phyloP scores from a whole-genome alignment of 306 rosid species.

The Quercus robur region DNA sequence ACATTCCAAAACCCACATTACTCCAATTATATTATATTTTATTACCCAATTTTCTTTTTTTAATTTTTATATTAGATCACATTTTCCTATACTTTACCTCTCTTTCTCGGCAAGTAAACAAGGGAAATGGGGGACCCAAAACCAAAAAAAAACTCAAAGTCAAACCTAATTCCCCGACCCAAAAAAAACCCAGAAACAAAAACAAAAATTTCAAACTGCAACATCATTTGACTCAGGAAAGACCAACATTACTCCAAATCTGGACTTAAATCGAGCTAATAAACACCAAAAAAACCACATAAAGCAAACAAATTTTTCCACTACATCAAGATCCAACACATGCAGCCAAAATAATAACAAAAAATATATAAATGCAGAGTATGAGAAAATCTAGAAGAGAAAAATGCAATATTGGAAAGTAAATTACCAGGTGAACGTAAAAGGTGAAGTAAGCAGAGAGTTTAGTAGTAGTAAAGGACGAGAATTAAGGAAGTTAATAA shows the following conservation, averaged over 20 bases:
- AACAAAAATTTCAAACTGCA: background rate
- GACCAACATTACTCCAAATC: slow-evolving; percentile 13
- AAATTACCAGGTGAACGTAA: slow-evolving; percentile 6
- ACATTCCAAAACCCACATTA: background rate
- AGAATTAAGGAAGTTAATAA: slow-evolving; percentile 10
- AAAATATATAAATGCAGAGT: too few relatives aligned
- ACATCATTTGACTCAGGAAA: background rate
- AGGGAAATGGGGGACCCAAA: background rate
- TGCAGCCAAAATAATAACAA: background rate
- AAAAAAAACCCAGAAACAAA: background rate
- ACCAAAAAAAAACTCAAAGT: background rate
- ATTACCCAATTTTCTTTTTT: too few relatives aligned
- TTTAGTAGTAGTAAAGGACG: background rate
- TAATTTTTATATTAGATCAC: background rate
- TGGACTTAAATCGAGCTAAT: slow-evolving; percentile 3
- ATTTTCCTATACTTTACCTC: background rate
- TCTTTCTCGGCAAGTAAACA: slow-evolving; percentile 5
- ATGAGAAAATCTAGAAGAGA: background rate
- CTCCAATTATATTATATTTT: background rate
- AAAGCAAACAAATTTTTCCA: background rate
- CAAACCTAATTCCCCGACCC: background rate
- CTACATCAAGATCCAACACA: slow-evolving; percentile 27
- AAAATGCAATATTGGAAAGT: slow-evolving; percentile 2
- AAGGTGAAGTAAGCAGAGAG: background rate
- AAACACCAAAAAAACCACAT: background rate